Evolutionary conservation across 2,329 filamentous ascomycete genomes (phyloP), one percentile per base, ranked within the genome.

Genomic region (Periconia sp.): DNA sequence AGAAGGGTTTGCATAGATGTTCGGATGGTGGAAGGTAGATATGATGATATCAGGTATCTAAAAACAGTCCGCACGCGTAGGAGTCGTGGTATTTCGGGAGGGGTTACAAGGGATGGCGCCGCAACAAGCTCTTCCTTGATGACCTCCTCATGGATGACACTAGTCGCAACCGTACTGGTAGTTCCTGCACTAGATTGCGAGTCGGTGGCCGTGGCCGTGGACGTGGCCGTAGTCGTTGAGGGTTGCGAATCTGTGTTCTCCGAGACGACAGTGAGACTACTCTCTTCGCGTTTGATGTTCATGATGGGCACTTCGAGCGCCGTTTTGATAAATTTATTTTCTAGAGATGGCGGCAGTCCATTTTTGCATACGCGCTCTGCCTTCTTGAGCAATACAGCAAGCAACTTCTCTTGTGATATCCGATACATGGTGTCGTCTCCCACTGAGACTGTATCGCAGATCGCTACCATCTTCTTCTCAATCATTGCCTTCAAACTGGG

Each of bases 381-480:
- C 72, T 97, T 97, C 17, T 74, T 67, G 7, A 92, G 58, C 1
- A 97, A 67, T 51, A 87, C 80, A 1, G 73, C 67, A 7, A 88
- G 66, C 1, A 97, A 81, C 68, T 92, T 96, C 13, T 80, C 76
- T 64, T 89, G 82, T 62, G 81, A 94, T 20, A 96, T 76, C 13
- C 91, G 85, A 73, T 89, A 96, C 90, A 97, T 91, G 50, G 77
- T 84, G 72, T 97, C 92, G 55, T 90, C 90, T 14, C 89, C 90
- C 1, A 89, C 90, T 33, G 94, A 88, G 11, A 95, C 88, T 0
- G 82, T 88, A 64, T 97, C 92, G 74, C 92, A 96, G 6, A 94
- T 80, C 1, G 78, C 80, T 1, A 79, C 81, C 76, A 96, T 86
- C 35, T 91, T 82, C 11, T 79, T 74, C 65, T 90, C 85, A 1